Conservation (phyloP, 768 basidiomycete species). For the Grammothele lineata region DNA sequence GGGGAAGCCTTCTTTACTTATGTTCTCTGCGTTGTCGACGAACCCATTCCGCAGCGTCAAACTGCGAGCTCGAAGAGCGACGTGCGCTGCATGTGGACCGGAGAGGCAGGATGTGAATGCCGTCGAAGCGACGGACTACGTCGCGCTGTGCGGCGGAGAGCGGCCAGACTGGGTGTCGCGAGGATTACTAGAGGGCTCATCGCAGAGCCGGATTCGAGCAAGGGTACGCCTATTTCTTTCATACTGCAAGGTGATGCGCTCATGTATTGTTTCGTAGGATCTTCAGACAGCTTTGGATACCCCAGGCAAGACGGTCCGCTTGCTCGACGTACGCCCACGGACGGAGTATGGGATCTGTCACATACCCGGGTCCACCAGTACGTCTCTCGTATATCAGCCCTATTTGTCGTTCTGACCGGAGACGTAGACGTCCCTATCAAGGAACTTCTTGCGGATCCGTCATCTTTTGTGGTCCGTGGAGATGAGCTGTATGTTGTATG, state of each 20-base stretch:
- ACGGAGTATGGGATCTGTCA: constrained; percentile 87
- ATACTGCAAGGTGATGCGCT: no score
- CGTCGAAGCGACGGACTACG: constrained; percentile 68
- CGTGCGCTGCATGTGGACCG: constrained; percentile 73
- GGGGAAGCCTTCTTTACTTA: constrained; percentile 55
- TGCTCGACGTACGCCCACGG: constrained; percentile 79
- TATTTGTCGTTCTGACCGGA: not conserved
- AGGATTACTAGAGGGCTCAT: constrained; percentile 37
- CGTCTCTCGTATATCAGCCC: constrained; percentile 22
- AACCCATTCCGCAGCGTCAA: constrained; percentile 82
- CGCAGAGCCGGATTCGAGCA: constrained; percentile 26
- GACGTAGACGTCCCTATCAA: constrained; percentile 70
- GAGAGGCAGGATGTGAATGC: constrained; percentile 38
- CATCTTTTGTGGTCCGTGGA: constrained; percentile 22
- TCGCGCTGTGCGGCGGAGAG: constrained; percentile 80
- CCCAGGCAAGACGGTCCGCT: constrained; percentile 19
- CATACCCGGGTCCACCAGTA: constrained; percentile 71
- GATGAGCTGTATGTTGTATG: constrained; percentile 61
- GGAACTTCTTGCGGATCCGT: constrained; percentile 58
- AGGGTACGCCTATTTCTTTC: no score
- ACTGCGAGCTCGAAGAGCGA: constrained; percentile 63
- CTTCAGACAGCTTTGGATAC: constrained; percentile 35
- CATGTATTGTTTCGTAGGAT: no score
- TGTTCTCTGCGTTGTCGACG: constrained; percentile 67
- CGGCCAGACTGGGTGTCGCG: constrained; percentile 59